These are phyloP conservation scores for Phytophthora quininea DNA, from an alignment of 352 stramenopile genomes.

Conservation along the genomic window DNA sequence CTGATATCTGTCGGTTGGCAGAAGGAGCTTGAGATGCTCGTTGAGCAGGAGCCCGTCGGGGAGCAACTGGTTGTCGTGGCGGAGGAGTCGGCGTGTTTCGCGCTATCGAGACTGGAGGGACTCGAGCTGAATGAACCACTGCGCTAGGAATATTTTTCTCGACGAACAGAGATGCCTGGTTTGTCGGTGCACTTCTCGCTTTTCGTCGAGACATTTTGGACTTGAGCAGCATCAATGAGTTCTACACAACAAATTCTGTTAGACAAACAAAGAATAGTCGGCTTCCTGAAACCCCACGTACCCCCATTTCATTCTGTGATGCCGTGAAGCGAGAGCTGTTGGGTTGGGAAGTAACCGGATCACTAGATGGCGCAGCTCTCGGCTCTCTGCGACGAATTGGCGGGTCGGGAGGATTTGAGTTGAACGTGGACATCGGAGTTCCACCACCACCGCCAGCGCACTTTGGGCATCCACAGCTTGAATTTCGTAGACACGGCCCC, in stretches of 20 bases:
- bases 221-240: slow-evolving; percentile 76
- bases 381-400: slow-evolving; percentile 49
- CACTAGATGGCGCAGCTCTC: slow-evolving; percentile 16
- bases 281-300: slow-evolving; percentile 16
- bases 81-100: slow-evolving; percentile 24
- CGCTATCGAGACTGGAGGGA: slow-evolving; percentile 19
- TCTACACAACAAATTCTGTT: slow-evolving; percentile 35
- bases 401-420: slow-evolving; percentile 20
- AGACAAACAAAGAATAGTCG: not conserved
- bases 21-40: slow-evolving; percentile 20
- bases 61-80: slow-evolving; percentile 20
- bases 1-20: slow-evolving; percentile 20
- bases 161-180: slow-evolving; percentile 70
- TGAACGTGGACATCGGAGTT: slow-evolving; percentile 11
- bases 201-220: slow-evolving; percentile 83
- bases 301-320: slow-evolving; percentile 57
- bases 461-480: slow-evolving; percentile 71
- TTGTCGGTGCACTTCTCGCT: slow-evolving; percentile 71
- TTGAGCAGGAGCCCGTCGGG: slow-evolving; percentile 20
- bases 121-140: slow-evolving; percentile 32
- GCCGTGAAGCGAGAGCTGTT: slow-evolving; percentile 34
- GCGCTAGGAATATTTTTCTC: slow-evolving; percentile 47
- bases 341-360: slow-evolving; percentile 34
- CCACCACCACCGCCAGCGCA: slow-evolving; percentile 40
- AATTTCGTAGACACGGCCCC: slow-evolving; percentile 71